Evolutionary conservation across 495 filamentous ascomycete genomes (phyloP).

Genomic region (Parmelia sp.): DNA sequence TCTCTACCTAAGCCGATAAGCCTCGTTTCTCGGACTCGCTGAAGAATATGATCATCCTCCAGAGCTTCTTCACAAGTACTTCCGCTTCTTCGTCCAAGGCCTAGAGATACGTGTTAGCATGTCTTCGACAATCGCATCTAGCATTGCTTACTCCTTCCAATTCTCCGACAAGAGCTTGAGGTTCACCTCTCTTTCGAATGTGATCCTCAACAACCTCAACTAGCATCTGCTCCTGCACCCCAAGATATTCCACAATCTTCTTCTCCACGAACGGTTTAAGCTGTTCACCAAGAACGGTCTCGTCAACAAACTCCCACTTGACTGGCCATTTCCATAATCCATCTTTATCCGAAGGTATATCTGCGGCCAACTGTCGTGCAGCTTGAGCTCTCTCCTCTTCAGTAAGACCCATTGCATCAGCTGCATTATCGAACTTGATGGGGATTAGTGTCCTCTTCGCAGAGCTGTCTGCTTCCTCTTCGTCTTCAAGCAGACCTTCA

Average conservation of each 20-base stretch:
- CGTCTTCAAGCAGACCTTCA: slow-evolving; percentile 88
- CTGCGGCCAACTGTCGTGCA: slow-evolving; percentile 70
- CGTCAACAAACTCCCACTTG: slow-evolving; percentile 91
- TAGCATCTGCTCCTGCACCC: slow-evolving; percentile 92
- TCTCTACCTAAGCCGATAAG: slow-evolving; percentile 47
- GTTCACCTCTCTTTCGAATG: slow-evolving; percentile 67
- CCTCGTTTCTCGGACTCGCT: slow-evolving; percentile 92
- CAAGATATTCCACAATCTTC: slow-evolving; percentile 94
- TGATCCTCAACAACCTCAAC: slow-evolving; percentile 89
- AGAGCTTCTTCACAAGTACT: slow-evolving; percentile 89
- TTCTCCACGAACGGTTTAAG: slow-evolving; percentile 94
- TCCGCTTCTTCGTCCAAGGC: slow-evolving; percentile 93
- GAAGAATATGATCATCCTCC: slow-evolving; percentile 98
- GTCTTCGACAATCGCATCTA: slow-evolving; percentile 9
- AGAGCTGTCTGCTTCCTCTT: slow-evolving; percentile 69
- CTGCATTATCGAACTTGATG: slow-evolving; percentile 81
- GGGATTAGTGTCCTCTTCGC: slow-evolving; percentile 78
- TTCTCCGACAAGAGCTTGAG: slow-evolving; percentile 75
- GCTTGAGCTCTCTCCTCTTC: slow-evolving; percentile 80
- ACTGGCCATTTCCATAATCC: slow-evolving; percentile 89
- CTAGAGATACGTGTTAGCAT: slow-evolving; percentile 44
- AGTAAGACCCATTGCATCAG: slow-evolving; percentile 60
- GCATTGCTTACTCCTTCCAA: slow-evolving; percentile 64
- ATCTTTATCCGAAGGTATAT: slow-evolving; percentile 81
- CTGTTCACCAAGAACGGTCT: slow-evolving; percentile 74